phyloP scores from a whole-genome alignment of 768 basidiomycete species.

The Phanerodontia chrysosporium region DNA sequence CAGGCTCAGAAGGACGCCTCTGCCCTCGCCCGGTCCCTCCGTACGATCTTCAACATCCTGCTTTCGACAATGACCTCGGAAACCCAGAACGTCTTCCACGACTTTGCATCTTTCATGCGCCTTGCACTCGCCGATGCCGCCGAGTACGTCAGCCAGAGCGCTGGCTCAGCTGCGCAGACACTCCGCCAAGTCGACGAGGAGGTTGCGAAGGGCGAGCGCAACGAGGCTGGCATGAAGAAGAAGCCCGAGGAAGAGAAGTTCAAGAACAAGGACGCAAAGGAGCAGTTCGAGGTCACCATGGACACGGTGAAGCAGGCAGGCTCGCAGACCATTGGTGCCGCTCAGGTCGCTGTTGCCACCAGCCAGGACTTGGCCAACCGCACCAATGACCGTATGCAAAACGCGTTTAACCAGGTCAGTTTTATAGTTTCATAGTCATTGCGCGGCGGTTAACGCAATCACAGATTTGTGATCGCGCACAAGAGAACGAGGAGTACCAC shows the following conservation, averaged over 20 bases:
- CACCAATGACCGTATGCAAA: conserved; percentile 39
- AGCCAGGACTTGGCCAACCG: conserved; percentile 42
- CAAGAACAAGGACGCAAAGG: conserved; percentile 39
- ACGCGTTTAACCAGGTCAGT: conserved; percentile 50
- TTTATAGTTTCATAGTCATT: not conserved
- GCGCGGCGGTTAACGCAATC: not conserved
- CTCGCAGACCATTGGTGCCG: conserved; percentile 49
- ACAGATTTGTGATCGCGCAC: conserved; percentile 63
- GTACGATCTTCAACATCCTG: conserved; percentile 45
- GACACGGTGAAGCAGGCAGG: conserved; percentile 59
- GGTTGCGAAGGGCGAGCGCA: conserved; percentile 58
- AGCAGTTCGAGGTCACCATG: conserved; percentile 63
- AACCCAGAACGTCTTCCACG: conserved; percentile 48
- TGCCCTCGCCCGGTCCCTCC: conserved; percentile 46
- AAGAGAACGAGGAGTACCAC: conserved; percentile 56
- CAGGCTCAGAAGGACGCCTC: conserved; percentile 47
- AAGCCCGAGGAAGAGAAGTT: conserved; percentile 43
- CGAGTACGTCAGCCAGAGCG: conserved; percentile 51
- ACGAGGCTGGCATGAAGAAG: conserved; percentile 50
- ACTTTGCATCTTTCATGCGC: conserved; percentile 62
- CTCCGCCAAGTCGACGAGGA: conserved; percentile 54
- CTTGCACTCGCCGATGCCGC: conserved; percentile 65
- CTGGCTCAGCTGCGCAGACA: conserved; percentile 45
- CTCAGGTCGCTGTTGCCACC: conserved; percentile 39
- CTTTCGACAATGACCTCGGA: conserved; percentile 53